phyloP scores from a whole-genome alignment of 306 rosid species.

The Castanopsis chinensis region DNA sequence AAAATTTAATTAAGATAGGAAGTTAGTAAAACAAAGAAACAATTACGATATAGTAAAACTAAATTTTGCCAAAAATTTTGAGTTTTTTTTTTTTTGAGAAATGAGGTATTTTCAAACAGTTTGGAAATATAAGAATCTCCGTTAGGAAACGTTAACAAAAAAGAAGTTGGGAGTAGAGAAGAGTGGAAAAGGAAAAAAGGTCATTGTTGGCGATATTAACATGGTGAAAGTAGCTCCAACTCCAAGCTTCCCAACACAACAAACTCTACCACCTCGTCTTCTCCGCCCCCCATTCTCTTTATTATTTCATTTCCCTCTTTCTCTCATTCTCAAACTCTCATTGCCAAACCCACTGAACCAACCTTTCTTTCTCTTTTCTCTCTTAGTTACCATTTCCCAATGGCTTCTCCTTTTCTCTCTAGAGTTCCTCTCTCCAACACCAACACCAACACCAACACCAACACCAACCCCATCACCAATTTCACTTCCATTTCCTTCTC shows the following conservation, averaged over 20 bases:
- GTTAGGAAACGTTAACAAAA: too few relatives aligned
- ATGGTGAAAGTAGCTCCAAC: conserved; percentile 34
- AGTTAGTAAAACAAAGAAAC: too few relatives aligned
- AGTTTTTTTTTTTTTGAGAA: too few relatives aligned
- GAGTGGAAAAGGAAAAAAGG: too few relatives aligned
- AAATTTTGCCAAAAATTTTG: too few relatives aligned
- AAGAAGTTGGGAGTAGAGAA: too few relatives aligned
- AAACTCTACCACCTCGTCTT: conserved; percentile 44
- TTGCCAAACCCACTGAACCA: not conserved
- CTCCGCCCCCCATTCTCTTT: conserved; percentile 35
- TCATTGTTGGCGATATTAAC: conserved; percentile 44
- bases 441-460: conserved; percentile 2
- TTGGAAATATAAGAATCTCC: too few relatives aligned
- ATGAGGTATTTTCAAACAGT: too few relatives aligned
- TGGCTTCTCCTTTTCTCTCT: conserved; percentile 44
- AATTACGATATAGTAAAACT: too few relatives aligned
- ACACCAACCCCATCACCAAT: conserved; percentile 7
- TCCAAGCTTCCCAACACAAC: conserved; percentile 25
- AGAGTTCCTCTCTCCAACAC: conserved; percentile 15
- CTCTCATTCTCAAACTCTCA: not conserved
- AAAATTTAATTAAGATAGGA: too few relatives aligned
- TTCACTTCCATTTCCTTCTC: conserved; percentile 54
- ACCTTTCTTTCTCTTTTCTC: not conserved
- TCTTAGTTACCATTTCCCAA: not conserved
- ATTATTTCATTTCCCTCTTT: not conserved